These are phyloP conservation scores for Mitragyna speciosa DNA, from an alignment of 257 asterid genomes.

Conservation along the genomic window DNA sequence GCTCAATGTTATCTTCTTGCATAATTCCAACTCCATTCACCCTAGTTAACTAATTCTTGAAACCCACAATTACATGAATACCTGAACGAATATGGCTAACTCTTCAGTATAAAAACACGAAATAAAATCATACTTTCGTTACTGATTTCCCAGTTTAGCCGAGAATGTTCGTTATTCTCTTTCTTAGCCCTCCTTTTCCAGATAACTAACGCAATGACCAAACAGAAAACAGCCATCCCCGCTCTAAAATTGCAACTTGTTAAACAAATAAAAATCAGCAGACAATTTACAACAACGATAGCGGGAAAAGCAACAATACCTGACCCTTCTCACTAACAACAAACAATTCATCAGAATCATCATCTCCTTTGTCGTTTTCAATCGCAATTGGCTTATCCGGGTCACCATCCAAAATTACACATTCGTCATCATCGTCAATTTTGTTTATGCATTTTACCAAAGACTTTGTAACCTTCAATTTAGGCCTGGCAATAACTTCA, in stretches of 20 bases:
- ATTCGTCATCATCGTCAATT: constrained; percentile 60
- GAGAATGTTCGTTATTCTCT: not conserved
- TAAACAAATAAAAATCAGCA: not conserved
- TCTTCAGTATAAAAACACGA: not conserved
- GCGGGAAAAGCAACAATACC: constrained; percentile 38
- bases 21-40: not conserved
- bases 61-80: not conserved
- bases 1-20: not conserved
- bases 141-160: not conserved
- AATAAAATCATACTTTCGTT: not conserved
- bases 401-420: constrained; percentile 72
- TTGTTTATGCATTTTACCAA: constrained; percentile 6
- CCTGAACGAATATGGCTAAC: not conserved
- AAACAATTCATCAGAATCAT: constrained; percentile 63
- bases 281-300: not conserved
- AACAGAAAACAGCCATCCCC: not conserved
- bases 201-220: not conserved
- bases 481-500: constrained; percentile 36
- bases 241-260: not conserved
- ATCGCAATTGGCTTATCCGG: constrained; percentile 49
- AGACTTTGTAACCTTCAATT: constrained; percentile 26
- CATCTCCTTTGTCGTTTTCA: constrained; percentile 25
- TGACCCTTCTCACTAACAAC: constrained; percentile 82
- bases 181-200: not conserved
- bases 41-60: not conserved